Conservation (phyloP, 140 eudicot species). For the Senecio squalidus region DNA sequence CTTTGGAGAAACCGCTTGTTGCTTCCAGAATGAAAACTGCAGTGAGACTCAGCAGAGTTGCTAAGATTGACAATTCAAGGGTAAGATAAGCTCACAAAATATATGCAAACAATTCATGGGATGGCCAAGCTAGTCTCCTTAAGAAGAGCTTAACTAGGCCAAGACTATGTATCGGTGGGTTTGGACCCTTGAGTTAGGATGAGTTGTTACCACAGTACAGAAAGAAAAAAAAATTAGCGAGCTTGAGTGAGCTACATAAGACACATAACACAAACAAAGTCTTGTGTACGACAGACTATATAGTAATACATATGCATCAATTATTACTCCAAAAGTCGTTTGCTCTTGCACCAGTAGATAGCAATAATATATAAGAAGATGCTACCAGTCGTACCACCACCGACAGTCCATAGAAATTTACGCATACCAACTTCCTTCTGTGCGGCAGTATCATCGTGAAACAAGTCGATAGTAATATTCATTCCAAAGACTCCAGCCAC, state of each 20-base stretch:
- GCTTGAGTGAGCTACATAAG: not conserved
- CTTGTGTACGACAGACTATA: not conserved
- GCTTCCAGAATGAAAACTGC: not conserved
- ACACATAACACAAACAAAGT: not conserved
- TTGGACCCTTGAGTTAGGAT: too few species aligned
- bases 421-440: constrained; percentile 31
- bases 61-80: too few species aligned
- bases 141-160: too few species aligned
- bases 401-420: constrained; percentile 62
- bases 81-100: too few species aligned
- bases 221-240: too few species aligned
- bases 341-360: constrained; percentile 70
- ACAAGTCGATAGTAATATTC: constrained; percentile 63
- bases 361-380: constrained; percentile 55
- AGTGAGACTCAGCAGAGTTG: not conserved
- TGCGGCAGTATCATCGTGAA: not conserved
- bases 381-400: constrained; percentile 59
- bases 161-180: too few species aligned
- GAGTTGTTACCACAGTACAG: too few species aligned
- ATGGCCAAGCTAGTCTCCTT: too few species aligned
- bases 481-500: constrained; percentile 82
- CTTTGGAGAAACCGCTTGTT: not conserved
- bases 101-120: too few species aligned
- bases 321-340: constrained; percentile 56
- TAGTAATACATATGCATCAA: not conserved